These are phyloP conservation scores for Torulaspora franciscae DNA, from an alignment of 805 yeast genomes.

Conservation along the genomic window DNA sequence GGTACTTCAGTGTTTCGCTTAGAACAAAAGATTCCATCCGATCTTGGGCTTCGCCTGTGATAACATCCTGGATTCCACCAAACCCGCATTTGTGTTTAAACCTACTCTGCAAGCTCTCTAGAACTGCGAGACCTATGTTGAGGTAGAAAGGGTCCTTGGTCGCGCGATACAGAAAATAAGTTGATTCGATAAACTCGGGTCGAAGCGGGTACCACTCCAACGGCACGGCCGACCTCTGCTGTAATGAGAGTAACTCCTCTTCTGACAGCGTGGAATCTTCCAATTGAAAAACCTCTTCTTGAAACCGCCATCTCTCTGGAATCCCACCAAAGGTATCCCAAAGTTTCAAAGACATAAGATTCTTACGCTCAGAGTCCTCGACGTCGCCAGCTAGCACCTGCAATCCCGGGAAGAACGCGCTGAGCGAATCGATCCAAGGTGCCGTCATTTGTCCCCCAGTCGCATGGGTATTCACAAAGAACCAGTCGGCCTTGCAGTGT, in stretches of 20 bases:
- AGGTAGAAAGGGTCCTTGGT: constrained; percentile 82
- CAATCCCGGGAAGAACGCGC: constrained; percentile 87
- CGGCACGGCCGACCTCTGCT: constrained; percentile 38
- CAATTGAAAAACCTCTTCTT: constrained; percentile 1
- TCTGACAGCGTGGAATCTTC: background rate
- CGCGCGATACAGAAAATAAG: constrained; percentile 76
- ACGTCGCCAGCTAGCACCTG: constrained; percentile 75
- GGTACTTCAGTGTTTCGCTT: constrained; percentile 81
- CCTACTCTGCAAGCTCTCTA: constrained; percentile 49
- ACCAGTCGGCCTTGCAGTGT: constrained; percentile 49
- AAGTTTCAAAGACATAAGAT: constrained; percentile 60
- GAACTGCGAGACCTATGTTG: constrained; percentile 62
- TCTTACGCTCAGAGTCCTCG: constrained; percentile 55
- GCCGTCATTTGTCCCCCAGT: constrained; percentile 46
- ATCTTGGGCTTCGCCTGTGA: constrained; percentile 59
- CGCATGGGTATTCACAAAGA: constrained; percentile 53
- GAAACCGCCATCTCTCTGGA: constrained; percentile 81
- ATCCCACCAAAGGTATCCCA: constrained; percentile 78
- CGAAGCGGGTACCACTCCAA: constrained; percentile 90
- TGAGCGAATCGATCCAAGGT: constrained; percentile 77
- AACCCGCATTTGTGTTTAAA: constrained; percentile 72
- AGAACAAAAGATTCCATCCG: constrained; percentile 90
- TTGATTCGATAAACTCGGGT: constrained; percentile 89
- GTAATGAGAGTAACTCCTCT: background rate
- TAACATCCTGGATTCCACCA: constrained; percentile 66